phyloP scores from a whole-genome alignment of 805 yeast genomes.

The Starmerella vaccinii region DNA sequence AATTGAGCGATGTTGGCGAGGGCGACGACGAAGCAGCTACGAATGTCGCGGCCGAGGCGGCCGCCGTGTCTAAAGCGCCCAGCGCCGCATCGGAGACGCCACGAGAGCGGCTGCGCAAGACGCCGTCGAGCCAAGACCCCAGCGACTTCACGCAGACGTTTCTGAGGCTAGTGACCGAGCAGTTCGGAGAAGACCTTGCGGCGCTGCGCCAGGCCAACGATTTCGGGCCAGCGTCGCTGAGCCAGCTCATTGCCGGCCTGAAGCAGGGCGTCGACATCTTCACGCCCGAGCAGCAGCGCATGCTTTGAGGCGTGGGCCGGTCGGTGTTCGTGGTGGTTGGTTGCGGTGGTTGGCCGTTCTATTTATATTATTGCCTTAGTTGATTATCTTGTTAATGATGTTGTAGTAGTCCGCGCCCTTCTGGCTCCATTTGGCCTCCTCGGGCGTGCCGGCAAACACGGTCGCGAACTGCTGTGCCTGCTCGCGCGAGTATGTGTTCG shows the following conservation, averaged over 20 bases:
- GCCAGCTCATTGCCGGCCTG: constrained; percentile 30
- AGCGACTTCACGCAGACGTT: constrained; percentile 32
- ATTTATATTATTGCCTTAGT: neutral
- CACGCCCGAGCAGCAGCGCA: constrained; percentile 27
- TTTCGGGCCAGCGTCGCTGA: constrained; percentile 32
- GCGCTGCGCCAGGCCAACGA: constrained; percentile 37
- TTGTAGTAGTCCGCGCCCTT: constrained; percentile 12
- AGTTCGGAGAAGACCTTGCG: constrained; percentile 38
- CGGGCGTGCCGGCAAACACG: constrained; percentile 18
- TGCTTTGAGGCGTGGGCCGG: constrained; percentile 9
- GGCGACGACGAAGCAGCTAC: too few relatives aligned
- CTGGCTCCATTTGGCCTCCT: constrained; percentile 16
- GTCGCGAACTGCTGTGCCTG: constrained; percentile 16
- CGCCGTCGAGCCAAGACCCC: constrained; percentile 12
- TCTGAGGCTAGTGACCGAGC: constrained; percentile 37
- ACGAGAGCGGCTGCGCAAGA: constrained; percentile 22
- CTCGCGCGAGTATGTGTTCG: constrained; percentile 1
- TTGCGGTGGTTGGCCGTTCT: too few relatives aligned
- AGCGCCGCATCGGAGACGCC: constrained; percentile 14
- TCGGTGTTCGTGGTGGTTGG: too few relatives aligned
- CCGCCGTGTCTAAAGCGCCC: too few relatives aligned
- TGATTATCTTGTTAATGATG: constrained; percentile 17
- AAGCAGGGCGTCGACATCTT: constrained; percentile 34
- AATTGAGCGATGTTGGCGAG: constrained; percentile 22
- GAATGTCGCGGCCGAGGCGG: too few relatives aligned